These are phyloP conservation scores for Xanthoconium purpureum DNA, from an alignment of 768 basidiomycete species.

Conservation along the genomic window DNA sequence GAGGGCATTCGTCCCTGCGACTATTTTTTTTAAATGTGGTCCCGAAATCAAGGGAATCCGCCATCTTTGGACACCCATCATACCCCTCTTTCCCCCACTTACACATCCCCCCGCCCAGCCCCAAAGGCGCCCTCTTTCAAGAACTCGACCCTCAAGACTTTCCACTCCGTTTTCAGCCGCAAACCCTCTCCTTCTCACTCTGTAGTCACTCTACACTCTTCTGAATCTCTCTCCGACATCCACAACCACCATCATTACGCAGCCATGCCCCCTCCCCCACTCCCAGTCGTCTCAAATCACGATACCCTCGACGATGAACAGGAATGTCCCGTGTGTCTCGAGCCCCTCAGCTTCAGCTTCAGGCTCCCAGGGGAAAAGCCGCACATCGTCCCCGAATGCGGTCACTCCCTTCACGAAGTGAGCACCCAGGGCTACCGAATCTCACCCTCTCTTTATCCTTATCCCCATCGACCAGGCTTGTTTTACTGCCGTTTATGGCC, in stretches of 20 bases:
- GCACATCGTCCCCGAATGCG: constrained; percentile 95
- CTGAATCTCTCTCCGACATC: constrained; percentile 37
- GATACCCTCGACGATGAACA: constrained; percentile 72
- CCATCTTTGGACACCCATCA: constrained; percentile 35
- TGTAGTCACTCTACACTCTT: constrained; percentile 48
- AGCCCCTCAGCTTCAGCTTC: constrained; percentile 90
- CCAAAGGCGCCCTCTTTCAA: constrained; percentile 34
- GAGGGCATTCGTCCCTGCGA: no score
- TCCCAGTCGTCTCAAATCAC: constrained; percentile 70
- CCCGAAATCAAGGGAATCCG: constrained; percentile 36
- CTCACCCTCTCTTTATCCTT: constrained; percentile 1
- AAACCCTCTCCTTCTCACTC: constrained; percentile 44
- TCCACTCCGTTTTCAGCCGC: constrained; percentile 55
- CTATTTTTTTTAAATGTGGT: constrained; percentile 31
- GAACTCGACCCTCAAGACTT: constrained; percentile 33
- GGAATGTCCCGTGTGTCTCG: constrained; percentile 95
- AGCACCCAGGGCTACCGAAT: constrained; percentile 4
- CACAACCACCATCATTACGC: constrained; percentile 51
- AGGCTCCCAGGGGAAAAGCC: constrained; percentile 95
- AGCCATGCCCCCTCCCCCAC: constrained; percentile 57
- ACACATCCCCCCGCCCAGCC: constrained; percentile 35
- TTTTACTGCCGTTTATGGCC: constrained; percentile 95
- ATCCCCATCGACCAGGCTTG: constrained; percentile 63
- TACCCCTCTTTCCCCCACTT: constrained; percentile 48
- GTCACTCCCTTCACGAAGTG: constrained; percentile 95